These are phyloP conservation scores for Lepidium aucheri DNA, from an alignment of 345 rosid genomes.

Conservation along the genomic window DNA sequence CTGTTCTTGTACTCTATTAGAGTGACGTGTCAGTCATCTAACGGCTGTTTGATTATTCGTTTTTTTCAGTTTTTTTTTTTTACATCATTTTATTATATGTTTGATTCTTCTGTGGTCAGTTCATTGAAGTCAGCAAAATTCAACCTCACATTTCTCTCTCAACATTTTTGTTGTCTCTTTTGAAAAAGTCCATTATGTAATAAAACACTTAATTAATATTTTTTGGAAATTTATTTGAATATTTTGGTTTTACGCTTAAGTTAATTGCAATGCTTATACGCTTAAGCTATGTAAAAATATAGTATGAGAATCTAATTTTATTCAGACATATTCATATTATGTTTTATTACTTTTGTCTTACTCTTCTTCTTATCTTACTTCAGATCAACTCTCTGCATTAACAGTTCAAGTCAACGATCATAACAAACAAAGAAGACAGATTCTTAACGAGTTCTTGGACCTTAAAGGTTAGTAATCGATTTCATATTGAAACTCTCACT, in stretches of 20 bases:
- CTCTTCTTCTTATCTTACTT: conserved; percentile 3
- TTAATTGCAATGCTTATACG: neutral
- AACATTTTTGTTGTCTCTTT: neutral
- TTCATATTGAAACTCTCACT: neutral
- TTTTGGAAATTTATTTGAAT: neutral
- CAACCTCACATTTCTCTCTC: neutral
- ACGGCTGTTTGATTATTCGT: neutral
- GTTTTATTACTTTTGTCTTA: neutral
- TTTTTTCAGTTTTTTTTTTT: neutral
- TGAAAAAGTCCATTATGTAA: neutral
- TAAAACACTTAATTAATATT: neutral
- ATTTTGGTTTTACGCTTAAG: neutral
- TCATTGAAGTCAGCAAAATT: neutral
- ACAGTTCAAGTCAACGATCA: conserved; percentile 34
- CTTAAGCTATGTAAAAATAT: too few relatives aligned
- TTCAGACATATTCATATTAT: neutral
- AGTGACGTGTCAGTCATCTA: conserved; percentile 20
- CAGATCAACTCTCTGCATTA: conserved; percentile 50
- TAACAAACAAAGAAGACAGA: conserved; percentile 50
- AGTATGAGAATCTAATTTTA: conserved; percentile 1
- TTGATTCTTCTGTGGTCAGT: neutral
- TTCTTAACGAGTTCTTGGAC: conserved; percentile 62
- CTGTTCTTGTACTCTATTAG: neutral
- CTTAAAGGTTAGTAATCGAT: conserved; percentile 49
- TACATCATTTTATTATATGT: neutral